Evolutionary conservation across 2,329 filamentous ascomycete species (phyloP), one percentile per base, ranked within the genome.

Genomic region (Metarhizium brunneum): DNA sequence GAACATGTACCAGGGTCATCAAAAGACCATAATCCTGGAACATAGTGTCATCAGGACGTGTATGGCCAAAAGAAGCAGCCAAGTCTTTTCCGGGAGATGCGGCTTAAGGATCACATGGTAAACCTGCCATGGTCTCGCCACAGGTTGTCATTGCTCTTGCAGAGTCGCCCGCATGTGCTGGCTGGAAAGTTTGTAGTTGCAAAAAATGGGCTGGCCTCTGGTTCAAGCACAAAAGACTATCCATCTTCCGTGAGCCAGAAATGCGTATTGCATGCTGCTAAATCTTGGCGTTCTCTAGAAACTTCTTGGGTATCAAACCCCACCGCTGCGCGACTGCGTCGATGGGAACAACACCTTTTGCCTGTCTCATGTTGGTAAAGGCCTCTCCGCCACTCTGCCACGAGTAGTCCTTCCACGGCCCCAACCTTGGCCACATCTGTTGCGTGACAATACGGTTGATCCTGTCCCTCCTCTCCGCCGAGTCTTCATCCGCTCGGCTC

Each of bases 351-450:
- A 60, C 56, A 0, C 69, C 70, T 59, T 63, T 64, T 16, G 55
- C 58, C 18, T 58, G 20, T 18, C 70, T 67, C 8, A 63, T 50
- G 61, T 78, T 77, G 4, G 73, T 68, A 58, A 75, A 80, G 0
- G 62, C 68, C 36, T 69, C 67, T 2, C 71, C 75, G 1, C 85
- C 85, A 61, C 82, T 86, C 42, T 76, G 72, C 86, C 86, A 89
- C 4, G 78, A 73, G 61, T 79, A 86, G 61, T 85, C 82, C 59
- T 80, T 80, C 77, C 84, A 87, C 20, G 74, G 63, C 0, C 81
- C 85, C 18, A 90, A 65, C 30, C 81, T 76, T 53, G 72, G 69
- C 70, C 82, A 81, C 66, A 89, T 80, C 1, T 63, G 59, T 2
- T 71, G 65, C 32, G 64, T 59, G 2, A 74, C 73, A 2, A 76